Evolutionary conservation across 345 rosid genomes (phyloP).

Genomic region (Populus davidiana): DNA sequence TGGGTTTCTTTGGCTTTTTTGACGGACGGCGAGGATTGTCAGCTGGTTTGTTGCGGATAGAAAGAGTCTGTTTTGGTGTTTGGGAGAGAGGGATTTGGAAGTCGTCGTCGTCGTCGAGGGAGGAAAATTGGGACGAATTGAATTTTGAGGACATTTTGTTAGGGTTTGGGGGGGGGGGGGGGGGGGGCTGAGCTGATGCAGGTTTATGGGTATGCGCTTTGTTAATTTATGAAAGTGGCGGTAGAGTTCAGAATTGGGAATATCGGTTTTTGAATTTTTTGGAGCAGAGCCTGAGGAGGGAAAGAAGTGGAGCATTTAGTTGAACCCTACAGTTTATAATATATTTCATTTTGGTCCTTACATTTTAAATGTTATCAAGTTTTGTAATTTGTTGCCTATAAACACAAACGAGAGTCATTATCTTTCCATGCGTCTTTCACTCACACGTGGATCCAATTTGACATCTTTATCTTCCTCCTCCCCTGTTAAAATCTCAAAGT

Average conservation of each 20-base stretch:
- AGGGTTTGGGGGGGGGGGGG: neutral
- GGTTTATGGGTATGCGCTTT: neutral
- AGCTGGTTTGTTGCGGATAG: slow-evolving; percentile 20
- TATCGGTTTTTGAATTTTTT: neutral
- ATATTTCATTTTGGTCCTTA: too few relatives aligned
- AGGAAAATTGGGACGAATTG: neutral
- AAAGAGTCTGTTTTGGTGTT: slow-evolving; percentile 9
- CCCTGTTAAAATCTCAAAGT: too few relatives aligned
- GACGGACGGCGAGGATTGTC: slow-evolving; percentile 29
- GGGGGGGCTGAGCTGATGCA: neutral
- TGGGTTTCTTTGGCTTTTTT: slow-evolving; percentile 35
- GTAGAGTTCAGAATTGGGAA: neutral
- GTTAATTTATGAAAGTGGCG: neutral
- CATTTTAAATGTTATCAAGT: too few relatives aligned
- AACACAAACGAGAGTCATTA: too few relatives aligned
- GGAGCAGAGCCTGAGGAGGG: neutral
- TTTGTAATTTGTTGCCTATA: too few relatives aligned
- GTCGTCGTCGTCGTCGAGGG: slow-evolving; percentile 43
- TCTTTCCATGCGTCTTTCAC: too few relatives aligned
- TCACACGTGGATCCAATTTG: too few relatives aligned
- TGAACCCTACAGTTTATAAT: too few relatives aligned
- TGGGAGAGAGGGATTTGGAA: slow-evolving; percentile 54
- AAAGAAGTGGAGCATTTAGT: neutral
- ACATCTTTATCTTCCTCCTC: too few relatives aligned
- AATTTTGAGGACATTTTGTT: slow-evolving; percentile 1